Conservation (phyloP, 2,329 filamentous ascomycete genomes). For the Lachnellula subtilissima region DNA sequence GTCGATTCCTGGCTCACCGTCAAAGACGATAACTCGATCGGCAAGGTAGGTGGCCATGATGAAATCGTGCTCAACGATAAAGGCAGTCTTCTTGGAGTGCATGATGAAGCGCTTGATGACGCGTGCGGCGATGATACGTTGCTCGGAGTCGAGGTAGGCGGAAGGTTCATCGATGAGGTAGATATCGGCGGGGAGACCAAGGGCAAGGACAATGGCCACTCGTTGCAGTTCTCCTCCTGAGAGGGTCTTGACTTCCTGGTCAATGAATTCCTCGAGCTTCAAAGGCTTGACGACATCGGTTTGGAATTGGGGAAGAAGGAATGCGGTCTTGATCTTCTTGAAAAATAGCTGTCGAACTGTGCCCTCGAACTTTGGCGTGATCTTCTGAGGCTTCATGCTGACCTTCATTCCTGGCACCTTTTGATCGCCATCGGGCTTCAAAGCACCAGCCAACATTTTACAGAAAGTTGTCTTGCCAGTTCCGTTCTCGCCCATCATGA, state of each 20-base stretch:
- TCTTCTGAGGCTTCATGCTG: slow-evolving; percentile 99
- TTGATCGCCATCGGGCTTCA: slow-evolving; percentile 79
- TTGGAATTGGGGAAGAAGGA: slow-evolving; percentile 96
- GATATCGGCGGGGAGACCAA: slow-evolving; percentile 93
- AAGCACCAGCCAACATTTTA: slow-evolving; percentile 85
- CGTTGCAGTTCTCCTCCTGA: slow-evolving; percentile 99
- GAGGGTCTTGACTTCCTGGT: slow-evolving; percentile 98
- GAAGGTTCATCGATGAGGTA: slow-evolving; percentile 98
- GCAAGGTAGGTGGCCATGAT: slow-evolving; percentile 80
- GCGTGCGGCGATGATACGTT: slow-evolving; percentile 93
- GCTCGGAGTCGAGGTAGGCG: slow-evolving; percentile 96
- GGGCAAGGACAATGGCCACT: slow-evolving; percentile 95
- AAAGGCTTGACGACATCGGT: slow-evolving; percentile 99
- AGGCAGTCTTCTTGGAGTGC: slow-evolving; percentile 99
- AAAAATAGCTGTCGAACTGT: slow-evolving; percentile 98
- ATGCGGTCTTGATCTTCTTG: slow-evolving; percentile 98
- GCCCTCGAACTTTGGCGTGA: slow-evolving; percentile 95
- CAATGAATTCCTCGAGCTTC: slow-evolving; percentile 97
- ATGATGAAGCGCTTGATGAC: slow-evolving; percentile 99
- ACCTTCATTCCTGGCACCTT: slow-evolving; percentile 92
- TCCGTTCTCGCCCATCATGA: slow-evolving; percentile 99
- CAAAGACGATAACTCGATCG: slow-evolving; percentile 97
- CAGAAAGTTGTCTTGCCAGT: slow-evolving; percentile 99
- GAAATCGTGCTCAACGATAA: slow-evolving; percentile 99
- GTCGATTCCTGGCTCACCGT: slow-evolving; percentile 84